These are phyloP conservation scores for Aspergillus steynii DNA, from an alignment of 495 filamentous ascomycete species.

Conservation along the genomic window DNA sequence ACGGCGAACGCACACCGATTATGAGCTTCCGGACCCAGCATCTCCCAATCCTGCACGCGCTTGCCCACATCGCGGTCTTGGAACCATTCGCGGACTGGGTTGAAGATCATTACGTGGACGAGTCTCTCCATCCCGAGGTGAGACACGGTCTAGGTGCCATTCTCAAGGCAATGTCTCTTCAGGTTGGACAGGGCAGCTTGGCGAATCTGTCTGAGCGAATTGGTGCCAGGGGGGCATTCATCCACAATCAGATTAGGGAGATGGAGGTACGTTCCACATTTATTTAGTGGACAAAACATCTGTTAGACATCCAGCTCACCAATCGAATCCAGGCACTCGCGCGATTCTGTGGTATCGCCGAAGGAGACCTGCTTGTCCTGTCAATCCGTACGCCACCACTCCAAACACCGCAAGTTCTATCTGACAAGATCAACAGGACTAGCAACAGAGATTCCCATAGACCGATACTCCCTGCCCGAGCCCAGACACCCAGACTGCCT, in stretches of 20 bases:
- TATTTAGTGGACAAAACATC: not conserved
- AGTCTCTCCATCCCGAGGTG: conserved; percentile 4
- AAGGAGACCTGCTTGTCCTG: conserved; percentile 35
- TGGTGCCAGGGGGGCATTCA: conserved; percentile 33
- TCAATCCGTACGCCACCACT: conserved; percentile 22
- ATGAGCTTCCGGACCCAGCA: conserved; percentile 39
- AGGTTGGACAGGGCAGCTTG: conserved; percentile 2
- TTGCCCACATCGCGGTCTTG: conserved; percentile 30
- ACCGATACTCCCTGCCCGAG: conserved; percentile 32
- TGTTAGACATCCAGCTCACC: not conserved
- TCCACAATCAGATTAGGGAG: conserved; percentile 28
- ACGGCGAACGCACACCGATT: conserved; percentile 24
- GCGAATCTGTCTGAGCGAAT: conserved; percentile 23
- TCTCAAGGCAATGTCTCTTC: conserved; percentile 27
- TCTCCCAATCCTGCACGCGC: conserved; percentile 29
- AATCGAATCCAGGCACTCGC: conserved; percentile 14
- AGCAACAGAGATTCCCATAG: conserved; percentile 34
- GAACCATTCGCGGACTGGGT: conserved; percentile 24
- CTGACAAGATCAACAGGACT: conserved; percentile 20
- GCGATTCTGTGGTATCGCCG: conserved; percentile 26
- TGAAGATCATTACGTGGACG: conserved; percentile 7
- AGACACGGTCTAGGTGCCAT: conserved; percentile 22
- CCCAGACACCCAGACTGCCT: conserved; percentile 21
- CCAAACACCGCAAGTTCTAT: not conserved
- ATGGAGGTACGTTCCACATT: conserved; percentile 6